phyloP scores from a whole-genome alignment of 495 filamentous ascomycete species.

The Xylaria curta region DNA sequence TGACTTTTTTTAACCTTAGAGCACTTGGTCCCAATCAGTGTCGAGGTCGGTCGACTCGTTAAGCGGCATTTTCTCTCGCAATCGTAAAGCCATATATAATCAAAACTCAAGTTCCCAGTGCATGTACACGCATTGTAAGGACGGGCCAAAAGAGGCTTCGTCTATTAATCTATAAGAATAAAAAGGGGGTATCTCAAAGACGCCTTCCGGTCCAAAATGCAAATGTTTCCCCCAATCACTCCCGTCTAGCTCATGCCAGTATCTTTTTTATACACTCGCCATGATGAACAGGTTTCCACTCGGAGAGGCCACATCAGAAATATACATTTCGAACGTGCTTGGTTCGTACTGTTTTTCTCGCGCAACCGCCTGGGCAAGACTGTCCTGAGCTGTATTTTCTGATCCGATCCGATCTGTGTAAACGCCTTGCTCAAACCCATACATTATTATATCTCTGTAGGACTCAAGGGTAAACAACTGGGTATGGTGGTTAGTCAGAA shows the following conservation, averaged over 20 bases:
- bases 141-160: not conserved
- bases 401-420: not conserved
- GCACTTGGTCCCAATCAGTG: too few species aligned
- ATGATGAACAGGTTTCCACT: not conserved
- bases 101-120: not conserved
- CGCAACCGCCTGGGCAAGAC: not conserved
- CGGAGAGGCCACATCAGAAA: not conserved
- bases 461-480: not conserved
- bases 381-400: not conserved
- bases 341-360: not conserved
- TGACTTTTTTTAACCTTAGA: not conserved
- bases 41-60: not conserved
- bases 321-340: not conserved
- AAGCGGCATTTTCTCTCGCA: not conserved
- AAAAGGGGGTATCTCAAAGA: constrained; percentile 23
- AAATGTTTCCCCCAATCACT: not conserved
- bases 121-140: not conserved
- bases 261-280: not conserved
- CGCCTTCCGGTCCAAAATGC: constrained; percentile 6
- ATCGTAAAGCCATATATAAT: not conserved
- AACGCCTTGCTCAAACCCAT: constrained; percentile 2
- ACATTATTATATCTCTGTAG: not conserved
- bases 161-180: not conserved
- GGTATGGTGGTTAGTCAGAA: too few species aligned
- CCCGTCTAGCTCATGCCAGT: not conserved